Evolutionary conservation across 163 green algal species (phyloP).

Genomic region (Botryococcus braunii): DNA sequence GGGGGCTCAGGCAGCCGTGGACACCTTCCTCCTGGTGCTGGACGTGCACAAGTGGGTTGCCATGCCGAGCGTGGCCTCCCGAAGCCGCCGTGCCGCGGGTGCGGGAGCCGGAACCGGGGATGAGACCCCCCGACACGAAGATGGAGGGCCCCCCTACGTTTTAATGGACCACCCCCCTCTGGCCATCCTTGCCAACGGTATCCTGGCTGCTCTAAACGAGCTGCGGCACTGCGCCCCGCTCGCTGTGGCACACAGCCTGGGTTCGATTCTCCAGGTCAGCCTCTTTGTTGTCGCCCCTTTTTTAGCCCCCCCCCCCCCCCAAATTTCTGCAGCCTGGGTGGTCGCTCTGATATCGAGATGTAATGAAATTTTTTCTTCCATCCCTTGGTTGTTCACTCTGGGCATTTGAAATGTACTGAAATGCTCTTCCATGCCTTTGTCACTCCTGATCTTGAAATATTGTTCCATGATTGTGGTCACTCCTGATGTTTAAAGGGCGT

Average conservation of each 20-base stretch:
- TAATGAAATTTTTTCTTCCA: background rate
- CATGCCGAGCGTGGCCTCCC: slow-evolving; percentile 34
- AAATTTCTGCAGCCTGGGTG: background rate
- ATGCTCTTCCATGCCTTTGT: background rate
- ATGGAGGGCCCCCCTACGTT: slow-evolving; percentile 49
- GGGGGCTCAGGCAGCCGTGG: slow-evolving; percentile 34
- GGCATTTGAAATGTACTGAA: background rate
- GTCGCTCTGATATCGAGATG: background rate
- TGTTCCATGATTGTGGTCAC: background rate
- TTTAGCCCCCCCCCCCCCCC: background rate
- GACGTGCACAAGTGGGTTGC: slow-evolving; percentile 83
- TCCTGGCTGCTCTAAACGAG: slow-evolving; percentile 89
- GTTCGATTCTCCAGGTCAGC: slow-evolving; percentile 25
- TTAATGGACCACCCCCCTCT: slow-evolving; percentile 88
- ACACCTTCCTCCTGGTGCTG: slow-evolving; percentile 61
- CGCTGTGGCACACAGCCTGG: slow-evolving; percentile 27
- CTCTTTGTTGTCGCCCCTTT: background rate
- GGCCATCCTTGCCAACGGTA: slow-evolving; percentile 83
- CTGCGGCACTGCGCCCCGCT: slow-evolving; percentile 83
- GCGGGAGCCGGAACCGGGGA: background rate
- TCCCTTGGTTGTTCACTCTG: background rate
- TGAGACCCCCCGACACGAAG: slow-evolving; percentile 3
- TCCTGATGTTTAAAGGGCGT: background rate
- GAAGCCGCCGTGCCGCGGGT: background rate
- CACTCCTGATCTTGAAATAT: background rate